Evolutionary conservation across 192 early-diverging fungal species (phyloP).

Genomic region (Radiomyces spectabilis): DNA sequence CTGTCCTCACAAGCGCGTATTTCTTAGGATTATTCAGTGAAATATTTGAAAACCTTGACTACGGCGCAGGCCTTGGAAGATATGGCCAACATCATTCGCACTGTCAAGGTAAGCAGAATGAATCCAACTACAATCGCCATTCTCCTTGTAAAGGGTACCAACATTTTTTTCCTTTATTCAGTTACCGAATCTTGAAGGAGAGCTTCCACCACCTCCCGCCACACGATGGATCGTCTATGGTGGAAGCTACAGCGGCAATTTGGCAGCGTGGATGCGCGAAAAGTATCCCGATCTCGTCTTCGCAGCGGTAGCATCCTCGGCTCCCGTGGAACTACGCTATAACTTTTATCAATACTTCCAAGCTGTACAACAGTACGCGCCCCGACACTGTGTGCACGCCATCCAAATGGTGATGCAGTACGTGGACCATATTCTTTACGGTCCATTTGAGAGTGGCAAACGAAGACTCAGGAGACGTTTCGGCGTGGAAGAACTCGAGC

Average conservation of each 20-base stretch:
- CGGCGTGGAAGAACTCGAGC: slow-evolving; percentile 4
- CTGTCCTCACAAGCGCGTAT: not conserved
- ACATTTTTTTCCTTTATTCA: not conserved
- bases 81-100: slow-evolving; percentile 23
- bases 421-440: slow-evolving; percentile 14
- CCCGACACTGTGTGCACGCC: slow-evolving; percentile 7
- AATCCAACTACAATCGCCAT: not conserved
- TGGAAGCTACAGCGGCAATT: slow-evolving; percentile 71
- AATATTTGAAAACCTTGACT: slow-evolving; percentile 14
- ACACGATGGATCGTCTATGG: slow-evolving; percentile 64
- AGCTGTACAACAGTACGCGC: slow-evolving; percentile 12
- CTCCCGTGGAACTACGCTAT: slow-evolving; percentile 53
- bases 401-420: slow-evolving; percentile 6
- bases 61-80: slow-evolving; percentile 23
- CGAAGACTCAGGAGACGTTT: slow-evolving; percentile 5
- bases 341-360: slow-evolving; percentile 60
- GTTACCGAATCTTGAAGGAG: slow-evolving; percentile 5
- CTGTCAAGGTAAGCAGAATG: slow-evolving; percentile 1
- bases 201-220: slow-evolving; percentile 11
- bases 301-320: slow-evolving; percentile 70
- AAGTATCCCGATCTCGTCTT: slow-evolving; percentile 59
- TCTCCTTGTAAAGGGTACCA: not conserved
- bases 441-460: slow-evolving; percentile 1
- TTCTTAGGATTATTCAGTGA: slow-evolving; percentile 6
- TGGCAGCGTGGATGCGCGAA: slow-evolving; percentile 71